These are phyloP conservation scores for Xerocomellus chrysenteron DNA, from an alignment of 768 basidiomycete genomes.

Conservation along the genomic window DNA sequence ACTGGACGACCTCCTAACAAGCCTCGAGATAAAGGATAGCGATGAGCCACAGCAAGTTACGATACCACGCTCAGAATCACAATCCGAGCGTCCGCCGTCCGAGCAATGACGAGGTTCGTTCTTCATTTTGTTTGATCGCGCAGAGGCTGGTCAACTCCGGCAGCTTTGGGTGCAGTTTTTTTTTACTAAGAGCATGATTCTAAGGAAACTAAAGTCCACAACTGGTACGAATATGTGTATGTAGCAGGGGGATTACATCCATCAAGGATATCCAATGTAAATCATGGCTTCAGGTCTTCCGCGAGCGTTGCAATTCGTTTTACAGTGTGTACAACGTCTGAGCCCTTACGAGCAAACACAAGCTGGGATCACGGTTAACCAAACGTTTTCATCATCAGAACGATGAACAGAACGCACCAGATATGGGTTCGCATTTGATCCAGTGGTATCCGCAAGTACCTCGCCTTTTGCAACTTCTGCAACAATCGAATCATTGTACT, in stretches of 20 bases:
- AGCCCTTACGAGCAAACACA: constrained; percentile 79
- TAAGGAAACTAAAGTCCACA: constrained; percentile 11
- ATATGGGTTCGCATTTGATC: constrained; percentile 87
- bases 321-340: constrained; percentile 78
- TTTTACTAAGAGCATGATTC: constrained; percentile 15
- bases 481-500: constrained; percentile 93
- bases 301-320: constrained; percentile 49
- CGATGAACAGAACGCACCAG: constrained; percentile 51
- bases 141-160: not conserved
- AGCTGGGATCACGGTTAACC: constrained; percentile 45
- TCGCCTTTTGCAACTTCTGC: constrained; percentile 74
- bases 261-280: constrained; percentile 29
- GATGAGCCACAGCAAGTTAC: not conserved
- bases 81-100: not conserved
- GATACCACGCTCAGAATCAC: constrained; percentile 1
- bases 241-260: constrained; percentile 15
- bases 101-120: constrained; percentile 18
- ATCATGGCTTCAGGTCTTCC: constrained; percentile 31
- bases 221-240: constrained; percentile 9
- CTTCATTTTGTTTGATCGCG: not conserved
- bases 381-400: not conserved
- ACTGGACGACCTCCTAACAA: constrained; percentile 52
- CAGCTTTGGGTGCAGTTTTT: not conserved
- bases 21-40: constrained; percentile 35
- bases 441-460: constrained; percentile 88